Evolutionary conservation across 768 basidiomycete species (phyloP).

Genomic region (Lentinula boryana): DNA sequence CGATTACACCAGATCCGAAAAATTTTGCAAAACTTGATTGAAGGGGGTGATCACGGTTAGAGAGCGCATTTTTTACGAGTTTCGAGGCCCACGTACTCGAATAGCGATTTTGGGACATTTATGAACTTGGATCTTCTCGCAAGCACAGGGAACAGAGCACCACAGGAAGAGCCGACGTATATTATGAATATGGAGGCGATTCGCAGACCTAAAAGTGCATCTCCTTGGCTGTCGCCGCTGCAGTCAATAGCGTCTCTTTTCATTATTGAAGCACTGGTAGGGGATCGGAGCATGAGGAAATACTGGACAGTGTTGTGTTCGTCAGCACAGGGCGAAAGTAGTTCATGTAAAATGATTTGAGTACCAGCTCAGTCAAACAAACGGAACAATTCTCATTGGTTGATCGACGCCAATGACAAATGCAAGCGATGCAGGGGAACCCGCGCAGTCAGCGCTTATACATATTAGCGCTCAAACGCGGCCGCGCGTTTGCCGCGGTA

Average conservation of each 20-base stretch:
- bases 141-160: slow-evolving; percentile 70
- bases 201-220: slow-evolving; percentile 46
- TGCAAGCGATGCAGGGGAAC: neutral
- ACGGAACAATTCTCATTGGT: neutral
- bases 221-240: slow-evolving; percentile 13
- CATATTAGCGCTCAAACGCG: neutral
- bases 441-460: neutral
- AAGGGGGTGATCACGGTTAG: neutral
- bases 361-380: neutral
- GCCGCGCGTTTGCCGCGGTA: neutral
- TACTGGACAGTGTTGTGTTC: neutral
- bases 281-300: neutral
- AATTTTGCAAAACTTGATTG: slow-evolving; percentile 73
- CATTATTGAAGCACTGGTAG: neutral
- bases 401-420: neutral
- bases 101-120: slow-evolving; percentile 51
- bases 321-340: neutral
- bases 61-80: neutral
- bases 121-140: slow-evolving; percentile 46
- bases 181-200: slow-evolving; percentile 75
- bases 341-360: neutral
- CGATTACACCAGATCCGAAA: slow-evolving; percentile 88
- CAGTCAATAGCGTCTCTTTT: neutral
- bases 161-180: slow-evolving; percentile 48
- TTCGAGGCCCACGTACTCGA: slow-evolving; percentile 48